Base-by-base conservation (phyloP, 306 rosid species). In the Luffa aegyptiaca region DNA sequence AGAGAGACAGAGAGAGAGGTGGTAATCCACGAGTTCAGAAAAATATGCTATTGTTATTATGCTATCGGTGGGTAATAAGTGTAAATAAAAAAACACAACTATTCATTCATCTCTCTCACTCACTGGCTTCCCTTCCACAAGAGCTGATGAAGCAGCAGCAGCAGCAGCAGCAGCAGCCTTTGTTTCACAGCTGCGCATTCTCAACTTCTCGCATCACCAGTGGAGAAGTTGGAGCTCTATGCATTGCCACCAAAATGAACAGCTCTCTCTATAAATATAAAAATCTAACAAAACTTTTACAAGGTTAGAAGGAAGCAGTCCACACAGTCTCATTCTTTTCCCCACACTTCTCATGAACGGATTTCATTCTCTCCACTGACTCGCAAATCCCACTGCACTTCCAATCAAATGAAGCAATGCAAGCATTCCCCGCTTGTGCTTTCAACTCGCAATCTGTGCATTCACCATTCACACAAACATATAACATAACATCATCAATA, bases 321-420 rank as follows among this genome's bases (percentile, higher is more conserved):
- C 75, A 69, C 8, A 69, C 17, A 14, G 44, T 49, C 3, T 49
- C 77, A 14, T 73, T 73, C 77, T 73, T 73, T 49, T 73, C 77
- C 5, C 77, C 61, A 26, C 77, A 73, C 59, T 73, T 73, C 59
- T 73, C 77, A 31, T 73, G 77, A 20, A 73, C 59, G 13, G 49
- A 33, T 73, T 73, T 73, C 77, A 73, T 73, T 73, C 77, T 73
- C 59, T 73, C 77, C 26, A 73, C 77, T 8, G 77, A 73, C 44
- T 73, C 56, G 61, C 75, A 73, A 13, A 73, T 73, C 59, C 77
- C 61, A 49, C 61, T 73, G 61, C 77, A 73, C 21, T 73, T 73
- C 77, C 77, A 73, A 49, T 73, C 77, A 73, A 69, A 69, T 33
- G 77, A 73, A 6, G 61, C 77, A 12, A 73, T 73, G 44, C 77